Percentiles rank a stretch among this genome's conserved stretches.
Evolutionary conservation across 169 alveolate genomes (phyloP).

Genomic region (Toxoplasma gondii): DNA sequence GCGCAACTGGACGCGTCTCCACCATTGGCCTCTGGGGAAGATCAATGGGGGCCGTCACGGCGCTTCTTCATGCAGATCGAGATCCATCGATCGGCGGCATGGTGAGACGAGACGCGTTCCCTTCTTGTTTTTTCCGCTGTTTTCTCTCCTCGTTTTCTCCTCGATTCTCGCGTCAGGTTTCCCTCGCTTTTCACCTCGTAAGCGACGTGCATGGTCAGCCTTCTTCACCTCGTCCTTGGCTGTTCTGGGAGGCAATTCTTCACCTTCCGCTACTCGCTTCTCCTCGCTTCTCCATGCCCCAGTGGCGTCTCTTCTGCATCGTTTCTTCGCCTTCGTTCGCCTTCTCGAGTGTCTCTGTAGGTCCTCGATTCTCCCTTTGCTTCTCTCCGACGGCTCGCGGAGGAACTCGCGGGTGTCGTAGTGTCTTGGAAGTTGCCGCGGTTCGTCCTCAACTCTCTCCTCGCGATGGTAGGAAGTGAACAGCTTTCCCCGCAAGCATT

Average conservation of each 20-base stretch:
- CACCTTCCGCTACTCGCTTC: too few relatives aligned
- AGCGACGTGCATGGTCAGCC: neutral
- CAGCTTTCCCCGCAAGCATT: neutral
- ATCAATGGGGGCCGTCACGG: conserved; percentile 96
- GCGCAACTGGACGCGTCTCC: conserved; percentile 82
- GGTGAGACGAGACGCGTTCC: conserved; percentile 49
- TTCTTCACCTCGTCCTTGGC: neutral
- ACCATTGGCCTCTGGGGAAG: conserved; percentile 94
- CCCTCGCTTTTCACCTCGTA: neutral
- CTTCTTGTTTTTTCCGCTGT: neutral
- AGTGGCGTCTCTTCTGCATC: neutral
- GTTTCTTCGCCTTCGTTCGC: neutral
- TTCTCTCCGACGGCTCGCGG: conserved; percentile 77
- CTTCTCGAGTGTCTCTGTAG: neutral
- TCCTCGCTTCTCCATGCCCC: neutral
- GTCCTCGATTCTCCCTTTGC: conserved; percentile 91
- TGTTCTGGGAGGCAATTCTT: neutral
- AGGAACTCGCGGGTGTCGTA: conserved; percentile 80
- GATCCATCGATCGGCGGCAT: conserved; percentile 91
- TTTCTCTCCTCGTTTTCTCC: neutral
- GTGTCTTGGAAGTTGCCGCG: conserved; percentile 81
- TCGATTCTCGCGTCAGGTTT: neutral
- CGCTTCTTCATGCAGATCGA: conserved; percentile 87
- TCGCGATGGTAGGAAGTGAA: conserved; percentile 71
- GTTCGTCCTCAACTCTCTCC: conserved; percentile 78